These are phyloP conservation scores for Hagleromyces aurorensis DNA, from an alignment of 805 yeast species.

Conservation along the genomic window DNA sequence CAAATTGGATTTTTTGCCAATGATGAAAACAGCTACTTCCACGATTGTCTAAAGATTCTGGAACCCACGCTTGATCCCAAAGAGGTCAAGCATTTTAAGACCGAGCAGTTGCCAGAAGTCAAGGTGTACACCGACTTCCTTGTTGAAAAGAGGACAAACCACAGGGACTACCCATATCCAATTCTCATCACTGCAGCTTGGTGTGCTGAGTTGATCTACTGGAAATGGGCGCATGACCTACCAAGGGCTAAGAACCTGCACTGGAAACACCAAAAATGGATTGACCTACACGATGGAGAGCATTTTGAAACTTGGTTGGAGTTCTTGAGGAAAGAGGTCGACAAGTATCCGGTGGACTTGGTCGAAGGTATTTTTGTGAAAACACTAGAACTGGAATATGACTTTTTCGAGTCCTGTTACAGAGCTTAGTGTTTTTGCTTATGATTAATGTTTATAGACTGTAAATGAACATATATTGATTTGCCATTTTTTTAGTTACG, in stretches of 20 bases:
- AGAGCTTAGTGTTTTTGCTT: slow-evolving; percentile 15
- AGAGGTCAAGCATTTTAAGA: slow-evolving; percentile 11
- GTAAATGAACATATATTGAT: too few species aligned
- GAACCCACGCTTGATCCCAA: slow-evolving; percentile 5
- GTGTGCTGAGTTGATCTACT: slow-evolving; percentile 42
- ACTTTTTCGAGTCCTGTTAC: slow-evolving; percentile 42
- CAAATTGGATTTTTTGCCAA: slow-evolving; percentile 43
- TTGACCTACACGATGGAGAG: slow-evolving; percentile 41
- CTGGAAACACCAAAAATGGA: slow-evolving; percentile 44
- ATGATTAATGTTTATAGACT: too few species aligned
- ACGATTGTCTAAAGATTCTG: slow-evolving; percentile 26
- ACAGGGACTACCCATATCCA: slow-evolving; percentile 28
- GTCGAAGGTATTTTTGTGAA: slow-evolving; percentile 29
- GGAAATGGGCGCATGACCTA: slow-evolving; percentile 42
- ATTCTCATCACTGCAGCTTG: slow-evolving; percentile 37
- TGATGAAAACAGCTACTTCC: slow-evolving; percentile 42
- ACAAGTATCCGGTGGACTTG: slow-evolving; percentile 27
- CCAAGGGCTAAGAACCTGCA: slow-evolving; percentile 27
- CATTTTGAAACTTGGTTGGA: slow-evolving; percentile 39
- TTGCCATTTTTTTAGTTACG: too few species aligned
- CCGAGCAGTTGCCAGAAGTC: slow-evolving; percentile 26
- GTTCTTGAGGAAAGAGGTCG: slow-evolving; percentile 37
- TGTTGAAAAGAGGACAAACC: slow-evolving; percentile 26
- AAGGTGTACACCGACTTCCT: slow-evolving; percentile 32
- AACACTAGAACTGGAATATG: slow-evolving; percentile 35